Evolutionary conservation across 2,329 filamentous ascomycete genomes (phyloP).

Genomic region (Fusarium temperatum): DNA sequence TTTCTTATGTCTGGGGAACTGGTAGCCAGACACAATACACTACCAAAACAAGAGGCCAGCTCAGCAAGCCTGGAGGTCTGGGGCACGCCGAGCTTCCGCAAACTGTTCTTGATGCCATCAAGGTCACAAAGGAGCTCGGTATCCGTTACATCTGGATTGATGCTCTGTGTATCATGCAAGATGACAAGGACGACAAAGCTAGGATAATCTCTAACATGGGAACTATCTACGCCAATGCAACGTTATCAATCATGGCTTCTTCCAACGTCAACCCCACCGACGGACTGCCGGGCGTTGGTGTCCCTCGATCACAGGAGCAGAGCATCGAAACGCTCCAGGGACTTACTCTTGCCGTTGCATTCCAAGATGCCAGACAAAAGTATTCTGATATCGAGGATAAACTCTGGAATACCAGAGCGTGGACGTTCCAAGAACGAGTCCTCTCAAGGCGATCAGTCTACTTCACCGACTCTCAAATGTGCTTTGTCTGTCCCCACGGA

Average conservation of each 20-base stretch:
- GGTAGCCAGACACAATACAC: constrained; percentile 21
- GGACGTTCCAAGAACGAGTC: constrained; percentile 18
- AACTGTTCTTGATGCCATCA: constrained; percentile 15
- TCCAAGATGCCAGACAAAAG: neutral
- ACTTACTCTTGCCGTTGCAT: neutral
- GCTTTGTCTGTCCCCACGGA: constrained; percentile 15
- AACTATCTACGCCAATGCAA: constrained; percentile 13
- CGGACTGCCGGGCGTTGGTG: constrained; percentile 1
- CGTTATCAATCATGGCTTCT: constrained; percentile 16
- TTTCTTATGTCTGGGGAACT: constrained; percentile 23
- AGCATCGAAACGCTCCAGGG: neutral
- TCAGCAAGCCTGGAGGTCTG: neutral
- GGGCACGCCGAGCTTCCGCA: neutral
- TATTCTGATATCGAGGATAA: constrained; percentile 4
- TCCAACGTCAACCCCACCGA: constrained; percentile 9
- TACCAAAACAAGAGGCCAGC: neutral
- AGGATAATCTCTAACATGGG: constrained; percentile 16
- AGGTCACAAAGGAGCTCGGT: neutral
- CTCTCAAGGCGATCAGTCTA: constrained; percentile 13
- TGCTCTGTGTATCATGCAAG: constrained; percentile 15
- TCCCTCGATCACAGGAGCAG: neutral
- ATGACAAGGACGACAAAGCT: constrained; percentile 12
- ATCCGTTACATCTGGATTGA: constrained; percentile 26
- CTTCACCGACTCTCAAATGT: constrained; percentile 15
- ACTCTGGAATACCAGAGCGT: constrained; percentile 15